Percentiles rank a stretch among this genome's conserved stretches.
phyloP scores from a whole-genome alignment of 1,139 yeast genomes.

The Kluyveromyces marxianus region DNA sequence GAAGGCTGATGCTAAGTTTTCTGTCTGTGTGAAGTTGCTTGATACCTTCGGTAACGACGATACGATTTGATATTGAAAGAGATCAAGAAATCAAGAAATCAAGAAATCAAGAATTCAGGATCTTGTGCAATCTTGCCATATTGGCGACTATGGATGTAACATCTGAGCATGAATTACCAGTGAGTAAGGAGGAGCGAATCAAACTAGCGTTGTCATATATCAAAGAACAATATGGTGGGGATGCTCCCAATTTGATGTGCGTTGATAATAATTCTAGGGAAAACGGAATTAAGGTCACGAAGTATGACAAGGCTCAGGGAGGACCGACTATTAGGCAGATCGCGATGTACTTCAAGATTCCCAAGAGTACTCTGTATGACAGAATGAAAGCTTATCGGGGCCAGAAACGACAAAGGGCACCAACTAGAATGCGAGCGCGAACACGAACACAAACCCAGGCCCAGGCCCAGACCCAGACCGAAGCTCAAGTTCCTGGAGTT shows the following conservation, averaged over 20 bases:
- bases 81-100: too few species aligned
- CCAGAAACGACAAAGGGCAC: slow-evolving; percentile 2
- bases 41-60: too few species aligned
- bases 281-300: not conserved
- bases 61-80: too few species aligned
- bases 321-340: slow-evolving; percentile 22
- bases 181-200: slow-evolving; percentile 20
- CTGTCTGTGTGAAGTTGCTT: too few species aligned
- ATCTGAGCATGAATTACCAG: slow-evolving; percentile 7
- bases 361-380: slow-evolving; percentile 24
- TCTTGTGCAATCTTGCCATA: too few species aligned
- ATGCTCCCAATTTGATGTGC: not conserved
- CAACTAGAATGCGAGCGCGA: not conserved
- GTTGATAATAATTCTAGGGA: not conserved
- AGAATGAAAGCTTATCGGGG: slow-evolving; percentile 13
- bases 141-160: not conserved
- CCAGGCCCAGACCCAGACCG: not conserved
- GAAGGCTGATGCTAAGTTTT: too few species aligned
- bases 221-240: not conserved
- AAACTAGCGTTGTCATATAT: slow-evolving; percentile 19
- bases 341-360: slow-evolving; percentile 21
- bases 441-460: too few species aligned
- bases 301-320: slow-evolving; percentile 7
- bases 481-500: not conserved
- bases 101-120: too few species aligned